Evolutionary conservation across 495 filamentous ascomycete species (phyloP).

Genomic region (Filosporella fistucella): DNA sequence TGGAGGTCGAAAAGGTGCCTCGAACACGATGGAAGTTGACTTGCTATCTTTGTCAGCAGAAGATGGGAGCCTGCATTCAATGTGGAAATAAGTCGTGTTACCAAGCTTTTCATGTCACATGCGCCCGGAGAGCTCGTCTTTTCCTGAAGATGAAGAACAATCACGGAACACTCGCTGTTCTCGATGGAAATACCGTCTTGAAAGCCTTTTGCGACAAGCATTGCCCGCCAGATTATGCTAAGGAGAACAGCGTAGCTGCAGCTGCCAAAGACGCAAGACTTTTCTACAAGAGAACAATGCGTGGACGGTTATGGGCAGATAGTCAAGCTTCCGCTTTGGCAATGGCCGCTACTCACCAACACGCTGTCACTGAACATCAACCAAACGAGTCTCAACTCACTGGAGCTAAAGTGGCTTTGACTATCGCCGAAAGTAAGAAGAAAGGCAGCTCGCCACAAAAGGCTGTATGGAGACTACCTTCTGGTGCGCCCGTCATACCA

Average conservation of each 20-base stretch:
- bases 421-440: conserved; percentile 71
- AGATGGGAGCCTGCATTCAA: conserved; percentile 97
- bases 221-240: conserved; percentile 82
- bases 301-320: conserved; percentile 81
- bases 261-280: conserved; percentile 50
- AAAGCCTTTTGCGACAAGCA: conserved; percentile 98
- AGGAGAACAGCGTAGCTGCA: conserved; percentile 67
- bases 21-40: conserved; percentile 87
- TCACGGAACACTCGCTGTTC: conserved; percentile 69
- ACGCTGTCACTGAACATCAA: conserved; percentile 53
- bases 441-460: conserved; percentile 62
- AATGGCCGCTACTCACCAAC: conserved; percentile 59
- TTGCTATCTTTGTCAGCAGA: conserved; percentile 96
- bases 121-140: conserved; percentile 80
- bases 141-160: conserved; percentile 96
- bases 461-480: conserved; percentile 87
- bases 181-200: conserved; percentile 77
- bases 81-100: conserved; percentile 98
- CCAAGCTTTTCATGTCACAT: conserved; percentile 97
- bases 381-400: conserved; percentile 52
- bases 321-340: conserved; percentile 83
- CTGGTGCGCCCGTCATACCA: conserved; percentile 91
- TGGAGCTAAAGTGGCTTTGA: conserved; percentile 48
- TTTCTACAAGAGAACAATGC: conserved; percentile 85
- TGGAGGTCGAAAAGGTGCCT: conserved; percentile 95